A percentile compares a stretch with the other conserved stretches of the same genome.
Evolutionary conservation across 192 early-diverging fungal species (phyloP).

Genomic region (Spizellomyces sp.): DNA sequence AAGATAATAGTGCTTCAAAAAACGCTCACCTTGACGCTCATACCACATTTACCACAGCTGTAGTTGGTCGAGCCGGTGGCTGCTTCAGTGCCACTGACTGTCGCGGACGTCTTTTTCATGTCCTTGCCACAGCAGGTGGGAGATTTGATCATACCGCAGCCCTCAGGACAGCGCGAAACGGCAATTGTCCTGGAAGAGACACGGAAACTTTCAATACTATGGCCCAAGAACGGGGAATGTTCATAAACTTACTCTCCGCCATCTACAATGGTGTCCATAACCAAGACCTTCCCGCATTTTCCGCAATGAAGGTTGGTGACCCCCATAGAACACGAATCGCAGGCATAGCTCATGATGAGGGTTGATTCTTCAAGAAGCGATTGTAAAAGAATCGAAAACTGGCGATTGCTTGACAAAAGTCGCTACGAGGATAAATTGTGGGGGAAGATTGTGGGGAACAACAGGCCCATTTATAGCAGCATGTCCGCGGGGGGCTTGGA

Average conservation of each 20-base stretch:
- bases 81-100: no score
- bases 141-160: neutral
- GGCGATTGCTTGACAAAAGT: no score
- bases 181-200: neutral
- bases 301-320: constrained; percentile 5
- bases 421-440: no score
- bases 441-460: no score
- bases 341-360: no score
- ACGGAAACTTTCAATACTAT: neutral
- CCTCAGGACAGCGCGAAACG: neutral
- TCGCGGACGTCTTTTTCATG: neutral
- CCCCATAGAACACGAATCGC: no score
- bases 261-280: constrained; percentile 1
- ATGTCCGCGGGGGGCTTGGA: no score
- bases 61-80: neutral
- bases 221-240: neutral
- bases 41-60: neutral
- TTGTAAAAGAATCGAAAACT: no score
- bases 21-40: neutral
- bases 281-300: neutral
- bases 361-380: no score
- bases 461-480: no score
- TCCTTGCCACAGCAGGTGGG: constrained; percentile 10
- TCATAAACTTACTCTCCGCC: neutral
- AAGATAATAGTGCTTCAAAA: no score